Evolutionary conservation across 768 basidiomycete genomes (phyloP).

Genomic region (Omphalotus guepiniiformis): DNA sequence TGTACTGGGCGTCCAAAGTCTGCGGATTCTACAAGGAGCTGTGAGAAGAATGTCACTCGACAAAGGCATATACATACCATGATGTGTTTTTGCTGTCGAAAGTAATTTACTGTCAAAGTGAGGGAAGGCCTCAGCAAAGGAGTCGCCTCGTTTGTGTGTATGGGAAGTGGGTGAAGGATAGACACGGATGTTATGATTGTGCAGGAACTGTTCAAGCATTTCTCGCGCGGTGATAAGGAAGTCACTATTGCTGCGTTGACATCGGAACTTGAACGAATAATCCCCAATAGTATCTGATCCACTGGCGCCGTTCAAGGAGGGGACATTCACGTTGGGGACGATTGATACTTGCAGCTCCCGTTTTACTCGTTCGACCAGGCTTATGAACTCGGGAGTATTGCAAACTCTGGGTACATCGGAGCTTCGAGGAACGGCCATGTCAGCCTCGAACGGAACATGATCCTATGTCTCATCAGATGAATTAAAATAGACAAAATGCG

Average conservation of each 20-base stretch:
- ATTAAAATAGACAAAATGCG: conserved; percentile 1
- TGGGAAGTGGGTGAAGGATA: conserved; percentile 79
- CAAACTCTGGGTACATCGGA: conserved; percentile 74
- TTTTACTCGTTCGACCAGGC: conserved; percentile 88
- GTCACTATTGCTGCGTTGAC: conserved; percentile 93
- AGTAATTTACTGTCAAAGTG: conserved; percentile 95
- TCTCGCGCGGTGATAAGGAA: conserved; percentile 87
- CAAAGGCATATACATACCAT: conserved; percentile 32
- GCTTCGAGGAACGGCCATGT: conserved; percentile 85
- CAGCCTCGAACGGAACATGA: conserved; percentile 94
- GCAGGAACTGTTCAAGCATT: conserved; percentile 87
- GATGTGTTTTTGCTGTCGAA: conserved; percentile 65
- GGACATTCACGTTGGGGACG: conserved; percentile 68
- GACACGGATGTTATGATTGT: conserved; percentile 77
- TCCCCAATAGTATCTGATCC: conserved; percentile 60
- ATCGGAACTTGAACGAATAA: conserved; percentile 92
- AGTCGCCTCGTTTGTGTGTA: conserved; percentile 82
- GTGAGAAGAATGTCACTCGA: not conserved
- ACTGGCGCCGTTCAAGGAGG: conserved; percentile 42
- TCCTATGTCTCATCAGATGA: conserved; percentile 46
- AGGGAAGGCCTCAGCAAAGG: conserved; percentile 92
- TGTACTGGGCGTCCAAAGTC: conserved; percentile 66
- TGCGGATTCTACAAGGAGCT: conserved; percentile 56
- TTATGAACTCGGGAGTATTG: conserved; percentile 74
- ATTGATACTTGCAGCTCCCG: conserved; percentile 92